Evolutionary conservation across 1,139 yeast species (phyloP), one percentile per base, ranked within the genome.

Genomic region (Wickerhamiella pararugosa): DNA sequence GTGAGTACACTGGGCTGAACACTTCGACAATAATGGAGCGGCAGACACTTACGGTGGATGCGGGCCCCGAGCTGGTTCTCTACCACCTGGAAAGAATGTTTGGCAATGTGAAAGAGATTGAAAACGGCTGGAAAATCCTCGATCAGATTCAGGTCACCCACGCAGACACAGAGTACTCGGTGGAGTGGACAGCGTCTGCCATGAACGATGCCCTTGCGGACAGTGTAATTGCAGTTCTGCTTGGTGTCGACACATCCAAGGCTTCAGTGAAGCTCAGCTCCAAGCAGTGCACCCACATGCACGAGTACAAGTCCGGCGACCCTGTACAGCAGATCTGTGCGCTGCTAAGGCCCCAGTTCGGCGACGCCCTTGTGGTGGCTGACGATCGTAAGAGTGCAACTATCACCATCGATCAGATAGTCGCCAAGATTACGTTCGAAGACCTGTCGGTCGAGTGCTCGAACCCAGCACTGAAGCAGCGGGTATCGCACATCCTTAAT

Each of bases 11-110:
- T 0, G 92, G 84, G 43, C 67, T 90, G 45, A 78, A 93, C 0
- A 82, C 97, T 0, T 82, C 95, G 2, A 72, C 81, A 8, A 77
- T 90, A 27, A 78, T 78, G 53, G 94, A 93, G 49, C 73, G 81
- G 49, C 94, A 87, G 57, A 70, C 76, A 10, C 64, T 90, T 29
- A 71, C 74, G 43, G 82, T 92, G 40, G 76, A 79, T 57, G 93
- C 96, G 5, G 83, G 81, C 40, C 72, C 82, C 29, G 80, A 82
- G 37, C 67, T 90, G 46, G 73, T 92, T 47, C 71, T 74, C 49
- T 90, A 93, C 84, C 97, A 90, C 58, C 70, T 90, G 48, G 76
- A 81, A 48, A 97, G 87, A 57, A 90, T 92, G 98, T 90, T 90
- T 69, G 97, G 97, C 1, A 75, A 71, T 53, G 72, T 86, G 9